Base-by-base conservation (phyloP, 2,329 filamentous ascomycete genomes). In the Ilyonectria destructans region DNA sequence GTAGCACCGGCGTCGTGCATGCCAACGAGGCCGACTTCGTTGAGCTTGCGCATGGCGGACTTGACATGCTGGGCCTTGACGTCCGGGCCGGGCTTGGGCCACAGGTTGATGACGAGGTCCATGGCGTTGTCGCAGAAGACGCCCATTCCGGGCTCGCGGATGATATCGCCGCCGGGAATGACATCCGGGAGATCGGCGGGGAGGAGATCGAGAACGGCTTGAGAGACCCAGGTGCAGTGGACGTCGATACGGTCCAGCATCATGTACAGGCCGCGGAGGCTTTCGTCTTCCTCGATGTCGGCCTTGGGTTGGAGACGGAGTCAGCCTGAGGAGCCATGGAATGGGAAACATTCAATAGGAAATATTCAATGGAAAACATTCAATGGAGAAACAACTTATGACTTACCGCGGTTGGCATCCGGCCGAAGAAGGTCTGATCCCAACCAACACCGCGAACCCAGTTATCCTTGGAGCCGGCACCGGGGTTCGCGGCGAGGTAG, bases 111-210 rank as follows among this genome's bases (percentile, higher is more conserved):
- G 40, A 92, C 84, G 58, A 91, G 78, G 49, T 91, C 88, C 87
- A 93, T 92, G 26, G 91, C 91, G 75, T 93, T 93, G 78, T 93
- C 91, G 75, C 91, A 93, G 72, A 93, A 93, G 10, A 93, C 90
- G 48, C 91, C 91, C 74, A 86, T 84, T 0, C 89, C 89, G 0
- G 91, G 90, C 4, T 88, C 81, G 33, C 86, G 84, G 15, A 91
- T 78, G 12, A 92, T 86, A 67, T 92, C 89, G 2, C 91, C 91
- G 12, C 91, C 91, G 1, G 90, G 89, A 2, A 90, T 78, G 6
- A 88, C 77, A 63, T 87, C 85, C 2, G 85, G 82, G 29, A 87
- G 70, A 9, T 86, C 83, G 1, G 81, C 73, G 0, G 90, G 87
- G 6, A 93, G 85, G 2, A 93, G 83, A 55, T 86, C 80, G 2